phyloP scores from a whole-genome alignment of 805 yeast genomes.

The Citeromyces matritensis region DNA sequence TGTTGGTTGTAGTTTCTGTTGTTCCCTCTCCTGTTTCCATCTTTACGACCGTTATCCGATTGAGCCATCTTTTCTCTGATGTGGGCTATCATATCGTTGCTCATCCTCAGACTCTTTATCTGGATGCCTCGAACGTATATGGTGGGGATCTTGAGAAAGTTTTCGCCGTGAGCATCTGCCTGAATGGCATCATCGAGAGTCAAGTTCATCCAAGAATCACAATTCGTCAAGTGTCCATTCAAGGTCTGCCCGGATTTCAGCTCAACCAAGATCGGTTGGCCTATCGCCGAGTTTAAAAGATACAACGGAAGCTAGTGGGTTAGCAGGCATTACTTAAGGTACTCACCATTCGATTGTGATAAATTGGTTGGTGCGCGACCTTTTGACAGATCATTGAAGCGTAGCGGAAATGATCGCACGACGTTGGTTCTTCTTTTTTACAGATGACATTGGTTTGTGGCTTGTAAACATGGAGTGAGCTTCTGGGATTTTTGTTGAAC shows the following conservation, averaged over 20 bases:
- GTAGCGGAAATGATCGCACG: too few species aligned
- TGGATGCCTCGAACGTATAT: conserved; percentile 78
- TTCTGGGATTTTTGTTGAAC: too few species aligned
- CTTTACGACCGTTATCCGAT: conserved; percentile 33
- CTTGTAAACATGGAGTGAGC: too few species aligned
- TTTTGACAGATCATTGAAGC: too few species aligned
- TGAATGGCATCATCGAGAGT: conserved; percentile 66
- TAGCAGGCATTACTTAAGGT: neutral
- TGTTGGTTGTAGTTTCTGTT: conserved; percentile 9
- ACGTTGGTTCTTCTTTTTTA: too few species aligned
- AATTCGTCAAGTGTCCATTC: conserved; percentile 69
- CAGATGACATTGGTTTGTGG: too few species aligned
- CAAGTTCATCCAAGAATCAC: conserved; percentile 94
- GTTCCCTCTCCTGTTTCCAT: conserved; percentile 17
- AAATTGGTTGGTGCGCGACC: neutral
- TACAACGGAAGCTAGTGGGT: conserved; percentile 71
- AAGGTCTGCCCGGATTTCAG: conserved; percentile 84
- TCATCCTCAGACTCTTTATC: conserved; percentile 63
- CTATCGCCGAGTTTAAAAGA: conserved; percentile 80
- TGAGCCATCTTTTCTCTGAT: conserved; percentile 30
- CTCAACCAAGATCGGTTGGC: conserved; percentile 77
- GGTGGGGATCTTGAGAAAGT: conserved; percentile 50
- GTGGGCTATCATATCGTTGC: conserved; percentile 62
- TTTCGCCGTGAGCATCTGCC: conserved; percentile 44
- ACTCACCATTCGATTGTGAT: conserved; percentile 1